Evolutionary conservation across 2,329 filamentous ascomycete genomes (phyloP), one percentile per base, ranked within the genome.

Genomic region (Clarireedia paspali): DNA sequence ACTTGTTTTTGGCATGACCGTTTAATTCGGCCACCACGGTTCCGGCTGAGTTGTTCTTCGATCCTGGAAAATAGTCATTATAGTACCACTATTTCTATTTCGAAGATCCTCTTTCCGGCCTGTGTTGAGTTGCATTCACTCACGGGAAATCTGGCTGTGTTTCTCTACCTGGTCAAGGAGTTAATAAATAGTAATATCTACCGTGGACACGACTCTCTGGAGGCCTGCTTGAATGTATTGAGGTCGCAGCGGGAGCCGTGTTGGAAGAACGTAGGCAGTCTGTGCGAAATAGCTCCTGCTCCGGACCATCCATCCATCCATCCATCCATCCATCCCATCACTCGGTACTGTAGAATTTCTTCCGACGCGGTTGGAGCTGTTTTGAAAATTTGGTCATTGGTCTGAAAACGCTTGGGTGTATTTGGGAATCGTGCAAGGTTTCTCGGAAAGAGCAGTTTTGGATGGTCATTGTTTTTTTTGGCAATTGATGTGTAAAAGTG

Each of bases 1-100:
- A 53, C 34, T 52, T 23, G n/a, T 47, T 50, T 40, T 58, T 40
- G 24, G 34, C 46, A 53, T 30, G 30, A 40, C 51, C 51, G 51
- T 47, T 53, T 47, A 26, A 15, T 26, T 20, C n/a, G 20, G 23
- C 26, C 44, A 24, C 44, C 44, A 47, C 24, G 14, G 44, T 47
- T 47, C 44, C 44, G 44, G 44, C 20, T 47, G 9, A 47, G 44
- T 26, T 47, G 23, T 47, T 27, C 24, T 26, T 26, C 15, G 4
- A 47, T n/a, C 39, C 39, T 42, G n/a, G 39, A 12, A 42, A 42
- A 42, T 9, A 42, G 2, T 14, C 12, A 9, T 12, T 12, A 44
- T 47, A 47, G 26, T 27, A 26, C 10, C 23, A 24, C 15, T 24
- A 27, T 27, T 20, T 14, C 26, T 15, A 47, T 47, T 14, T 47